Percentiles rank a stretch among this genome's conserved stretches.
Conservation (phyloP, 2,329 filamentous ascomycete genomes). For the Trichoderma oligosporum region DNA sequence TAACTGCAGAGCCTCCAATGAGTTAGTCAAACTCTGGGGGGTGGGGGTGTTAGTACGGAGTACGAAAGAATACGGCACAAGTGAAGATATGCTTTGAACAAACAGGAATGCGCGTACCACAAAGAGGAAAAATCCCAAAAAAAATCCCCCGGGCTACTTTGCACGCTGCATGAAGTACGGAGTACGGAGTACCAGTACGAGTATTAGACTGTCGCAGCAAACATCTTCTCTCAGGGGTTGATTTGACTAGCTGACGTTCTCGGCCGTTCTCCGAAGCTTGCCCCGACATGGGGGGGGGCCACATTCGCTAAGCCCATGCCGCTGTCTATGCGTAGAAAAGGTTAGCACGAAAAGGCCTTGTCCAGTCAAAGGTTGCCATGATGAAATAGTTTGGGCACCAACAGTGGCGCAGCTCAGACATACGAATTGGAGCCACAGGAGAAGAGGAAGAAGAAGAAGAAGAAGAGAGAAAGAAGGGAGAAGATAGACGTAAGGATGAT, state of each 20-base stretch:
- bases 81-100: background rate
- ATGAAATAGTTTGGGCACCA: constrained; percentile 10
- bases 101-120: background rate
- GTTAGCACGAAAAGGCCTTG: background rate
- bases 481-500: background rate
- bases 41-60: no score
- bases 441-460: background rate
- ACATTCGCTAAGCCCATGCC: constrained; percentile 2
- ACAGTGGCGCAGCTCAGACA: constrained; percentile 11
- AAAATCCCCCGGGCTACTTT: no score
- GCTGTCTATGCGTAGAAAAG: background rate
- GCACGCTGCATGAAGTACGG: background rate
- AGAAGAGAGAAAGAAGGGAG: no score
- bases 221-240: background rate
- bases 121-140: no score
- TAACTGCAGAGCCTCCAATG: background rate
- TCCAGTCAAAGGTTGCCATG: background rate
- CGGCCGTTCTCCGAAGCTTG: constrained; percentile 6
- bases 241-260: background rate
- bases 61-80: constrained; percentile 5
- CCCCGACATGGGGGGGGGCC: background rate
- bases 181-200: background rate
- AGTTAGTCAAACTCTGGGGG: background rate
- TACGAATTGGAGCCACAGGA: background rate
- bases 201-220: background rate